phyloP scores from a whole-genome alignment of 2,329 filamentous ascomycete genomes.

The Calonectria hongkongensis region DNA sequence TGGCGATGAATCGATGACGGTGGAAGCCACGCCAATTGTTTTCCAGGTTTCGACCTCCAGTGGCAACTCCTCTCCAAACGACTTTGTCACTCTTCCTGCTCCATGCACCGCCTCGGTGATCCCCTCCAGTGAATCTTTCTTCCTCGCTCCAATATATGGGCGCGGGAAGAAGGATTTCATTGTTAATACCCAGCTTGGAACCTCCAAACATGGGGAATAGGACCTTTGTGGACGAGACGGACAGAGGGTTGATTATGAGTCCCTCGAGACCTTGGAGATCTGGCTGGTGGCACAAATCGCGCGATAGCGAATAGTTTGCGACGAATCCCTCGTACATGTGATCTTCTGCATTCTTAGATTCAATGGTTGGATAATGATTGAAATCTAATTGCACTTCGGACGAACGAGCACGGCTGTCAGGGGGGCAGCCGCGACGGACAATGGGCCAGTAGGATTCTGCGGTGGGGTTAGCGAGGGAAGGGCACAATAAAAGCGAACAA shows the following conservation, averaged over 20 bases:
- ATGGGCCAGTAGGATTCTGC: slow-evolving; percentile 74
- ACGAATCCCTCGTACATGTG: slow-evolving; percentile 76
- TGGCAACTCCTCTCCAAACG: slow-evolving; percentile 81
- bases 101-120: slow-evolving; percentile 74
- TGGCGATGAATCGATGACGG: slow-evolving; percentile 83
- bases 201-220: slow-evolving; percentile 81
- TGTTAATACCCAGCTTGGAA: slow-evolving; percentile 81
- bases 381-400: slow-evolving; percentile 66
- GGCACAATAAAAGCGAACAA: slow-evolving; percentile 13
- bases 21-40: slow-evolving; percentile 84
- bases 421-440: slow-evolving; percentile 76
- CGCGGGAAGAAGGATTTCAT: slow-evolving; percentile 81
- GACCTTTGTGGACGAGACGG: slow-evolving; percentile 72
- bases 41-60: slow-evolving; percentile 75
- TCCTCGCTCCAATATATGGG: slow-evolving; percentile 82
- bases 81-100: slow-evolving; percentile 71
- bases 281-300: slow-evolving; percentile 79
- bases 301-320: slow-evolving; percentile 76
- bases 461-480: slow-evolving; percentile 32
- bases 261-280: slow-evolving; percentile 78
- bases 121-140: slow-evolving; percentile 75
- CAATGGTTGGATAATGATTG: slow-evolving; percentile 65
- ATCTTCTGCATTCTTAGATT: slow-evolving; percentile 65
- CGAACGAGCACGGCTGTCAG: slow-evolving; percentile 76
- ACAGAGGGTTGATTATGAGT: slow-evolving; percentile 77